phyloP scores from a whole-genome alignment of 148 eudicot genomes.

The Fallopia convolvulus region DNA sequence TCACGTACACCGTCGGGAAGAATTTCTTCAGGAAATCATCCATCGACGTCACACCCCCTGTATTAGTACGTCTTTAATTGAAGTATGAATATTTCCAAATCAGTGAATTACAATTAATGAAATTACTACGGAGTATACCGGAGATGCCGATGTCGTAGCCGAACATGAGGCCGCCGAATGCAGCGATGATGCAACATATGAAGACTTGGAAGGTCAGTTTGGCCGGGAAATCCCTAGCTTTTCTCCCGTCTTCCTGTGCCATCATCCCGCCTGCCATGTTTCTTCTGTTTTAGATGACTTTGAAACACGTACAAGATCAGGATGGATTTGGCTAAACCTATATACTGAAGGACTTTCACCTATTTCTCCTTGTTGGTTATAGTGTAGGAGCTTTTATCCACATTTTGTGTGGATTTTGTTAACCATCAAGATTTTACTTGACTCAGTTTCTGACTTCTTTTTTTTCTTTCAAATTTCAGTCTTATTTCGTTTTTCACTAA shows the following conservation, averaged over 20 bases:
- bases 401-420: background rate
- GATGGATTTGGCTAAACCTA: no score
- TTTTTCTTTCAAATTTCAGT: no score
- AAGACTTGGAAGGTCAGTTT: constrained; percentile 10
- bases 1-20: constrained; percentile 26
- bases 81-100: no score
- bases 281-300: background rate
- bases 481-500: no score
- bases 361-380: no score
- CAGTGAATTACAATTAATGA: no score
- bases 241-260: background rate
- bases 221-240: background rate
- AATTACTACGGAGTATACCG: background rate
- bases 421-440: background rate
- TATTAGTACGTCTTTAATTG: no score
- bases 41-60: constrained; percentile 57
- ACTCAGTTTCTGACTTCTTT: no score
- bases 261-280: constrained; percentile 8
- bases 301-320: no score
- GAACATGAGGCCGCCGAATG: constrained; percentile 28
- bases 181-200: background rate
- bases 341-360: no score
- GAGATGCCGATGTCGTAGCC: constrained; percentile 41
- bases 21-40: constrained; percentile 27
- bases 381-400: background rate